These are phyloP conservation scores for Ustilago esculenta DNA, from an alignment of 1,284 basidiomycete genomes.

Conservation along the genomic window DNA sequence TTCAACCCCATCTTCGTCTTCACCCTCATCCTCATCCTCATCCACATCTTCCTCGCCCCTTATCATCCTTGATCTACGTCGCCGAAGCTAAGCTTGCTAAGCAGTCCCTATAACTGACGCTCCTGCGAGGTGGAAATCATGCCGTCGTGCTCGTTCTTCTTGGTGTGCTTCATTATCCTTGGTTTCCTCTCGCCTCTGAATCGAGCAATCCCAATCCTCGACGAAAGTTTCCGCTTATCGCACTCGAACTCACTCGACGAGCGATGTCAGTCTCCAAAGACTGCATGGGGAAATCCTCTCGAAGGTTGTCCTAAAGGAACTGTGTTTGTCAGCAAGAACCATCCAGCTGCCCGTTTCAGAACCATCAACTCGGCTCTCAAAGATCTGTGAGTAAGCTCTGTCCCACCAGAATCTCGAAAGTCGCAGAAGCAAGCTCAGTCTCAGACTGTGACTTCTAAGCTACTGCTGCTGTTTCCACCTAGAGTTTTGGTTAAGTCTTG, in stretches of 20 bases:
- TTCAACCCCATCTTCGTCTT: too few relatives aligned
- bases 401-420: too few relatives aligned
- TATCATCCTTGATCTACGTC: too few relatives aligned
- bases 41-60: not conserved
- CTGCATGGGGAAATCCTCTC: not conserved
- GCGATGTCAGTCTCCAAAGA: constrained; percentile 31
- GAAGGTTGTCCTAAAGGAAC: constrained; percentile 17
- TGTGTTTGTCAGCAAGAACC: constrained; percentile 25
- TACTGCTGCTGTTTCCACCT: too few relatives aligned
- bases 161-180: constrained; percentile 4
- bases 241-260: not conserved
- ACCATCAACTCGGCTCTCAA: constrained; percentile 24
- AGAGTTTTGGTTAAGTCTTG: too few relatives aligned
- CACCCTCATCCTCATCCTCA: not conserved
- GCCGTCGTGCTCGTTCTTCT: not conserved
- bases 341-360: constrained; percentile 9
- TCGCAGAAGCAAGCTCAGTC: too few relatives aligned
- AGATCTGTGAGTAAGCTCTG: constrained; percentile 21
- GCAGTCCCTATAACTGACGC: too few relatives aligned
- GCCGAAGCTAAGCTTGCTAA: too few relatives aligned
- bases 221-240: not conserved
- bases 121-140: too few relatives aligned
- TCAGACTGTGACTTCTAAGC: too few relatives aligned
- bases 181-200: not conserved
- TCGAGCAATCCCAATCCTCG: not conserved